phyloP scores from a whole-genome alignment of 352 stramenopile genomes.

The Plasmopara viticola region DNA sequence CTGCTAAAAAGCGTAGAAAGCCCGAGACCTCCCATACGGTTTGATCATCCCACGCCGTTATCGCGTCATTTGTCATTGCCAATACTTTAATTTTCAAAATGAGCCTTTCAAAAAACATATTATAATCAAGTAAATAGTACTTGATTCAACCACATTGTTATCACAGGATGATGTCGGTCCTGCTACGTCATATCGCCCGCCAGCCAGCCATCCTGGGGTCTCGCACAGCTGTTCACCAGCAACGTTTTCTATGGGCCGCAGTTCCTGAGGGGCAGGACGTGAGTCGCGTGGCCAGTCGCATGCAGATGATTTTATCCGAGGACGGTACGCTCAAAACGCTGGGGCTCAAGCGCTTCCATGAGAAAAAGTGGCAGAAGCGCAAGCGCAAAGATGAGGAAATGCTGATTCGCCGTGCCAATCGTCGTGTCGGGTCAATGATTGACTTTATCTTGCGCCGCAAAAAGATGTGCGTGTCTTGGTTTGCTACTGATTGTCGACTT shows the following conservation, averaged over 20 bases:
- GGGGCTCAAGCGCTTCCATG: conserved; percentile 64
- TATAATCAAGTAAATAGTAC: conserved; percentile 2
- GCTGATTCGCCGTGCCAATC: conserved; percentile 75
- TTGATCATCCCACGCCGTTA: conserved; percentile 30
- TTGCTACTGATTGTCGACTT: not conserved
- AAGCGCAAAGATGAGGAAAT: conserved; percentile 77
- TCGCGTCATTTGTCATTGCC: conserved; percentile 3
- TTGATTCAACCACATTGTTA: too few species aligned
- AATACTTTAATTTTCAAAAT: not conserved
- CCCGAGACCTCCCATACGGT: conserved; percentile 36
- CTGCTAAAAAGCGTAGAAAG: conserved; percentile 51
- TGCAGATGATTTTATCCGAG: conserved; percentile 68
- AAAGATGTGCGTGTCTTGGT: conserved; percentile 52
- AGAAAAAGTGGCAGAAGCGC: conserved; percentile 80
- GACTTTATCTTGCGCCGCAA: conserved; percentile 79
- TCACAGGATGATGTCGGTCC: conserved; percentile 21
- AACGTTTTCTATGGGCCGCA: conserved; percentile 49
- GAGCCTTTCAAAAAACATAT: too few species aligned
- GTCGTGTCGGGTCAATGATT: conserved; percentile 77
- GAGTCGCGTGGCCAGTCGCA: conserved; percentile 41
- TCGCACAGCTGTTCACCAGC: conserved; percentile 13
- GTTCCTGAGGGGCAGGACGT: conserved; percentile 45
- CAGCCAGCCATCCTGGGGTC: conserved; percentile 12
- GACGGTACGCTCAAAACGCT: conserved; percentile 75
- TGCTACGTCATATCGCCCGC: conserved; percentile 23